Conservation (phyloP, 768 basidiomycete species). For the Gelatoporia subvermispora region DNA sequence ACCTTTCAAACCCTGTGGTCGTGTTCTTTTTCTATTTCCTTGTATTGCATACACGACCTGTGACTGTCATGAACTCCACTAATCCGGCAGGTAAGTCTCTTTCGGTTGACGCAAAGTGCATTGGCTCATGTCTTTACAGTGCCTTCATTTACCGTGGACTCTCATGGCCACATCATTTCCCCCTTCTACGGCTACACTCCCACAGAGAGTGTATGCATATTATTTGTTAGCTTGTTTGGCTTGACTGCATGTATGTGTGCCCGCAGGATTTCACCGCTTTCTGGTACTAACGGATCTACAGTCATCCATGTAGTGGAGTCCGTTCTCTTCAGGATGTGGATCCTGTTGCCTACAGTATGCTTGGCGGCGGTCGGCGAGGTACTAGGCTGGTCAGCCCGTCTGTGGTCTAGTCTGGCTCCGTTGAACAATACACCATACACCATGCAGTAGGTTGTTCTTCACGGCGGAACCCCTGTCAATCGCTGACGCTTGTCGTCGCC, state of each 20-base stretch:
- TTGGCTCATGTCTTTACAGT: too few relatives aligned
- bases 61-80: too few relatives aligned
- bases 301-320: constrained; percentile 7
- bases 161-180: too few relatives aligned
- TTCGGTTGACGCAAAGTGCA: too few relatives aligned
- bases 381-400: constrained; percentile 11
- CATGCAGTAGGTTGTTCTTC: constrained; percentile 9
- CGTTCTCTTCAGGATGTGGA: constrained; percentile 9
- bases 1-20: too few relatives aligned
- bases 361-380: constrained; percentile 10
- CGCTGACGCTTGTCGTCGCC: neutral
- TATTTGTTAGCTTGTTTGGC: constrained; percentile 7
- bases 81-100: too few relatives aligned
- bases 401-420: constrained; percentile 8
- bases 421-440: constrained; percentile 4
- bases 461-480: neutral
- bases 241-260: constrained; percentile 8
- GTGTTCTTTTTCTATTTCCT: too few relatives aligned
- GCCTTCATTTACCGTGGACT: too few relatives aligned
- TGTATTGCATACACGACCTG: too few relatives aligned
- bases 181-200: constrained; percentile 11
- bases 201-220: constrained; percentile 6
- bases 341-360: constrained; percentile 8
- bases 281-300: neutral
- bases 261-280: too few relatives aligned